Conservation (phyloP, 164 flowering plant genomes). For the Umbellularia californica region DNA sequence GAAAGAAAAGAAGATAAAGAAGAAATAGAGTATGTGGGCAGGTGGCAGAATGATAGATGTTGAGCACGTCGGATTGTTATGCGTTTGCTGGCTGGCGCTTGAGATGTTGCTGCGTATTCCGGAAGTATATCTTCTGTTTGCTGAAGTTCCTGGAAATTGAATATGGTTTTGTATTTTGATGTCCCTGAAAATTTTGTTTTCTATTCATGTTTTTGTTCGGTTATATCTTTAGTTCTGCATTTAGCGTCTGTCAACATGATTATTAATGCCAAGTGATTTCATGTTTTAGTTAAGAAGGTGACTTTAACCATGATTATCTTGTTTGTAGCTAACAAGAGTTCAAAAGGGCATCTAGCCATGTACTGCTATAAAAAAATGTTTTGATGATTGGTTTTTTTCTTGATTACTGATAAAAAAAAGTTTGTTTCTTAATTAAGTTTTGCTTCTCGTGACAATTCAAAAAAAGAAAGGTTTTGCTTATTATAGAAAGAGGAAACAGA, state of each 20-base stretch:
- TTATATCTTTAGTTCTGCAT: neutral
- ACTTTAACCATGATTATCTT: neutral
- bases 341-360: neutral
- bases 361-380: too few species aligned
- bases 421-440: too few species aligned
- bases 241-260: neutral
- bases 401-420: too few species aligned
- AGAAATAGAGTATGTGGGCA: conserved; percentile 19
- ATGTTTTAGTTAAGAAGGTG: neutral
- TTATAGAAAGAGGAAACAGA: too few species aligned
- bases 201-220: conserved; percentile 3
- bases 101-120: neutral
- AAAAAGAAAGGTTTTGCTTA: too few species aligned
- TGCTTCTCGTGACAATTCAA: too few species aligned
- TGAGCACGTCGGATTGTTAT: neutral
- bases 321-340: neutral
- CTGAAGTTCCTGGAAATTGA: conserved; percentile 5
- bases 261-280: neutral
- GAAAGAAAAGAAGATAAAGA: conserved; percentile 21
- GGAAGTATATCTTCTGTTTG: neutral
- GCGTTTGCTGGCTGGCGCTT: neutral
- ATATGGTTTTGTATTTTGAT: conserved; percentile 8
- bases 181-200: conserved; percentile 11
- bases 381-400: too few species aligned
- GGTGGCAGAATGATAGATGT: neutral